Base-by-base conservation (phyloP, 306 rosid genomes). In the Sophora flavescens region DNA sequence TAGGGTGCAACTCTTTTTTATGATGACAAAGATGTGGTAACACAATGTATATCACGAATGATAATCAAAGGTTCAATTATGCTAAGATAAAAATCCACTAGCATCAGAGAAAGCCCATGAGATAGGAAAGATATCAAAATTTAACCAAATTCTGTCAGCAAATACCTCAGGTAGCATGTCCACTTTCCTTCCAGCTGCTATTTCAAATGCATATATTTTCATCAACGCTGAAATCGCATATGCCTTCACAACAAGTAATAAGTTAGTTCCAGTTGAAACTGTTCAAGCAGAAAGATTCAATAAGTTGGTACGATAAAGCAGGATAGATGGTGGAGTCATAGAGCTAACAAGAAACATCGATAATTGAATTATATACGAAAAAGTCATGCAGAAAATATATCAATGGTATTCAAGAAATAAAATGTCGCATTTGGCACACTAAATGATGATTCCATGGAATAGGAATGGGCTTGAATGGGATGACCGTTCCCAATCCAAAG, bases 151-250 rank as follows among this genome's bases (percentile, higher is more conserved):
- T 54, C 76, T 58, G 68, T 54, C 50, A 32, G 56, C 38, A 74
- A 13, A 84, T 89, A 93, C 98, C 98, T 93, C 93, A 51, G 93
- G 89, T 80, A 91, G 88, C 75, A 93, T 78, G 72, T 91, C 97
- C 62, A 88, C 89, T 80, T 84, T 88, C 86, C 92, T 91, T 64
- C 91, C 83, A 67, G 96, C 84, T 68, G 91, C 83, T 65, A 88
- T 85, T 83, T 93, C 97, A 84, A 91, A 91, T 8, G 97, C 94
- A 82, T 90, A 93, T 61, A 85, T 84, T 82, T 93, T 93, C 92
- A 87, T 87, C 81, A 91, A 48, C 8, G 98, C 98, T 74, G 98
- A 87, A 72, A 93, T 83, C 9, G 97, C 93, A 88, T 91, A 93
- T 59, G 87, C 98, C 98, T 93, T 79, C 87, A 82, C 68, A 86